Conservation (phyloP, 768 basidiomycete genomes). For the Suillus placidus region DNA sequence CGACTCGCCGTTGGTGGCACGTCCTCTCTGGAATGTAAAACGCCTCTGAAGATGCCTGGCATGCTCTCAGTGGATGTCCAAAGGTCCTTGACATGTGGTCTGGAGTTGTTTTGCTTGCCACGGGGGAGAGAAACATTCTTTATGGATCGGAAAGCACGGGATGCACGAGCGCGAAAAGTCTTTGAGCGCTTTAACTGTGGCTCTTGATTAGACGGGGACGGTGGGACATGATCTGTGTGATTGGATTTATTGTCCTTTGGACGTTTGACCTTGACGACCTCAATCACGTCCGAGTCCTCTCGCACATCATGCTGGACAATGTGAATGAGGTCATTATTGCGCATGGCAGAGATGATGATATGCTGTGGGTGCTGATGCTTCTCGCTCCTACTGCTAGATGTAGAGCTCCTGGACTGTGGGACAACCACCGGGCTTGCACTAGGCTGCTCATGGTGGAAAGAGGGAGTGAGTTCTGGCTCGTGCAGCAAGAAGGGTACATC, state of each 20-base stretch:
- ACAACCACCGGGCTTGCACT: conserved; percentile 11
- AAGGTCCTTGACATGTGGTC: conserved; percentile 44
- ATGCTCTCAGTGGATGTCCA: conserved; percentile 33
- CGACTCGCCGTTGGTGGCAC: conserved; percentile 33
- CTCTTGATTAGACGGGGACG: conserved; percentile 22
- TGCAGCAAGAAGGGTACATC: conserved; percentile 34
- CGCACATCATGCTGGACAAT: conserved; percentile 39
- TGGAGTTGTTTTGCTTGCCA: conserved; percentile 33
- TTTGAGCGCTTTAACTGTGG: conserved; percentile 36
- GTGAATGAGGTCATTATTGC: conserved; percentile 19
- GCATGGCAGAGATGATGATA: conserved; percentile 22
- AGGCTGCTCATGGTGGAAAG: conserved; percentile 14
- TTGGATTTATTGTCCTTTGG: conserved; percentile 19
- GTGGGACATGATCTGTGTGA: neutral
- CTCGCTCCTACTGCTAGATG: conserved; percentile 27
- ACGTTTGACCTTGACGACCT: conserved; percentile 61
- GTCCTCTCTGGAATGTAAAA: conserved; percentile 12
- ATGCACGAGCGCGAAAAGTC: conserved; percentile 50
- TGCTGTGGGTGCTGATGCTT: conserved; percentile 35
- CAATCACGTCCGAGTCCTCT: conserved; percentile 54
- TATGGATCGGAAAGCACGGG: conserved; percentile 48
- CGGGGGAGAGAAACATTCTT: conserved; percentile 38
- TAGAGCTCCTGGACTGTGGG: neutral
- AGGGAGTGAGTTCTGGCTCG: conserved; percentile 14
- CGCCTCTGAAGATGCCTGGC: conserved; percentile 29